Evolutionary conservation across 2,329 filamentous ascomycete genomes (phyloP), one percentile per base, ranked within the genome.

Genomic region (Didymellaceae sp.): DNA sequence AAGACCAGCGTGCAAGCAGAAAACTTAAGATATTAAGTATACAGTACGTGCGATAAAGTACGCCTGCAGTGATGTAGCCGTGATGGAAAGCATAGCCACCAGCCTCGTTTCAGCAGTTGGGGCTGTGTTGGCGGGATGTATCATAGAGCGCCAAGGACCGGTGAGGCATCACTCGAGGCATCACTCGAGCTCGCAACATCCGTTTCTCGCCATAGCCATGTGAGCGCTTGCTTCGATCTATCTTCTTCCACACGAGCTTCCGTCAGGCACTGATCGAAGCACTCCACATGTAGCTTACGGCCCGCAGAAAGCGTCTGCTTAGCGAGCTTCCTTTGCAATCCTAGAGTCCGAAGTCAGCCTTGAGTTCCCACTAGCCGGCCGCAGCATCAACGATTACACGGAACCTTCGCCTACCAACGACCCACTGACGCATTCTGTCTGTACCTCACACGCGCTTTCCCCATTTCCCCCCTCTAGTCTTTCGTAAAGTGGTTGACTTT

Each of bases 301-400:
- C 37, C 34, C 44, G 58, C 52, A 45, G 50, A 53, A 55, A 58
- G 41, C 52, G 49, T 54, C 49, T 50, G 59, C 60, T 69, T 67
- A 63, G 68, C 67, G 58, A 50, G 55, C 62, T 59, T 58, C 62
- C 56, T 49, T 65, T 58, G 42, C 56, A 30, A 57, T 58, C 46
- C 55, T 52, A 48, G 52, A 9, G n/a, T 28, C 57, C 49, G 56
- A 47, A 69, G 65, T 72, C 68, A 66, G 70, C 70, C 70, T 72
- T 70, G 66, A 71, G 41, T 58, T 54, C 58, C 58, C 55, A 28
- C 58, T 61, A 52, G 26, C 45, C 51, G 41, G 51, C 45, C 45
- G 45, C 51, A 49, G 57, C 41, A 59, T 55, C 48, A 45, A 54
- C 59, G 34, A 55, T 57, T 51, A 59, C 56, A 57, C 46, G 53